phyloP scores from a whole-genome alignment of 495 filamentous ascomycete species.

The Clavariopsis aquatica region DNA sequence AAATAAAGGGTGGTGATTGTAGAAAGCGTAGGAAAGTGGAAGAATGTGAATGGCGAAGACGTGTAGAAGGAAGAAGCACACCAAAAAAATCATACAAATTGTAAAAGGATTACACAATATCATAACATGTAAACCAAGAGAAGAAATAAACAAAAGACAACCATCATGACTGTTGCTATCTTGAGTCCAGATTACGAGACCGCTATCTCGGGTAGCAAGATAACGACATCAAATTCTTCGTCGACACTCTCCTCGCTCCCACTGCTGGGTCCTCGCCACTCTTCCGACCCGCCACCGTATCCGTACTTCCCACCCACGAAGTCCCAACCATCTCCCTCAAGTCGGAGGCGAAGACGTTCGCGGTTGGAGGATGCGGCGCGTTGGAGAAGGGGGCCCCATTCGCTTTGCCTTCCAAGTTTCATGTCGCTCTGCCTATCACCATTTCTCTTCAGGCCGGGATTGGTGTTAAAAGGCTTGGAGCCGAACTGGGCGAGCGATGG shows the following conservation, averaged over 20 bases:
- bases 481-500: too few species aligned
- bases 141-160: too few species aligned
- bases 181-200: background rate
- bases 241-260: slow-evolving; percentile 31
- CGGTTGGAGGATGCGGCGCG: slow-evolving; percentile 31
- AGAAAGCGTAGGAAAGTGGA: too few species aligned
- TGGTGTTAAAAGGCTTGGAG: too few species aligned
- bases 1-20: too few species aligned
- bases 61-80: background rate
- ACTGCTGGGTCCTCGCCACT: background rate
- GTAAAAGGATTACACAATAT: background rate
- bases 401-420: background rate
- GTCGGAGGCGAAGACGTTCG: slow-evolving; percentile 19
- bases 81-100: background rate
- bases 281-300: slow-evolving; percentile 1
- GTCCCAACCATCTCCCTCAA: slow-evolving; percentile 35
- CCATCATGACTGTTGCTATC: too few species aligned
- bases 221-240: slow-evolving; percentile 36
- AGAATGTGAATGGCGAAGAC: too few species aligned
- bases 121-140: background rate
- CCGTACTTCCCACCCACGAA: slow-evolving; percentile 34
- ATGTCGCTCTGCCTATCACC: background rate
- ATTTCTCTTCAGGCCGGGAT: too few species aligned
- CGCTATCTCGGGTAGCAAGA: slow-evolving; percentile 2
- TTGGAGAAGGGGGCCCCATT: slow-evolving; percentile 18